These are phyloP conservation scores for Chalciporus sphaerocephalus DNA, from an alignment of 768 basidiomycete genomes.

Conservation along the genomic window DNA sequence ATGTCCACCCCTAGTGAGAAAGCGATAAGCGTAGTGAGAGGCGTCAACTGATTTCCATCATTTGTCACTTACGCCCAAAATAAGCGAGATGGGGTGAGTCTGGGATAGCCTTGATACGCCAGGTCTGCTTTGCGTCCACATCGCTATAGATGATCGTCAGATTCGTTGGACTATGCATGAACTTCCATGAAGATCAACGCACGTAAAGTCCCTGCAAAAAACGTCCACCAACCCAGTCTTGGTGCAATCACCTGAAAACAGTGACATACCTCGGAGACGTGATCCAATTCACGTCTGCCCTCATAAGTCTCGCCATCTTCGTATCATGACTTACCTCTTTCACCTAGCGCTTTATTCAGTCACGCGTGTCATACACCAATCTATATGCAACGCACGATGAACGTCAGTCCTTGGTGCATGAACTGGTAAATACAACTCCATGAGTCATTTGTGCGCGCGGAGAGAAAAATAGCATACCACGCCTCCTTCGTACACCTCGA, in stretches of 20 bases:
- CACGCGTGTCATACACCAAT: not conserved
- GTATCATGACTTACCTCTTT: conserved; percentile 78
- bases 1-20: conserved; percentile 56
- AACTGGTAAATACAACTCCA: conserved; percentile 44
- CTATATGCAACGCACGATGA: conserved; percentile 46
- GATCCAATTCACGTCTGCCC: conserved; percentile 80
- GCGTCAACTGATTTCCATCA: conserved; percentile 4
- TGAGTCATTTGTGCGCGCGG: conserved; percentile 3
- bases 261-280: conserved; percentile 59
- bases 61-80: conserved; percentile 73
- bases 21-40: not conserved
- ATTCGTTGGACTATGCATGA: not conserved
- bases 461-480: conserved; percentile 46
- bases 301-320: conserved; percentile 62
- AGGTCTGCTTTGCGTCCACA: conserved; percentile 71
- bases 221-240: not conserved
- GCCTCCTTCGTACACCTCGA: conserved; percentile 87
- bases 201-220: conserved; percentile 67
- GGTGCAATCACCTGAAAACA: not conserved
- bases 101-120: conserved; percentile 65
- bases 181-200: conserved; percentile 19
- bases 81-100: conserved; percentile 52
- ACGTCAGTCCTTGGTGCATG: conserved; percentile 83
- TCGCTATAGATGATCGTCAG: conserved; percentile 42
- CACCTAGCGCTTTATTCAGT: conserved; percentile 40